Base-by-base conservation (phyloP, 441 rosid genomes). In the Bocquillonia castaneifolia region DNA sequence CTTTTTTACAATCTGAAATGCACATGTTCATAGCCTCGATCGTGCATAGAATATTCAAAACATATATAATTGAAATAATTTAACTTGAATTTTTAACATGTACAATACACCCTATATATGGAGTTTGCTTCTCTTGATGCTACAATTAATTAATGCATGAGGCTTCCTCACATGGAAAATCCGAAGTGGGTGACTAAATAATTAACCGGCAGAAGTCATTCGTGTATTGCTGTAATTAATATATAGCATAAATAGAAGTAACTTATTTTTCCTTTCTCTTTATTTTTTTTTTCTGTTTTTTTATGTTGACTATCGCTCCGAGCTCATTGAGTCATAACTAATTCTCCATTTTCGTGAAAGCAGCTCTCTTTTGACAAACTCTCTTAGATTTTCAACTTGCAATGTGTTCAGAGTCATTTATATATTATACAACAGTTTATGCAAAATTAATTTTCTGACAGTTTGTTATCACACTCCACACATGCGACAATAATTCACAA, bases 131-230 rank as follows among this genome's bases (percentile, higher is more conserved):
- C 22, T 51, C 57, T 22, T 50, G 68, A 51, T 20, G 32, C n/a
- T 12, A 22, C 12, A 29, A 51, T 64, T 22, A 23, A 37, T 65
- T 23, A 18, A n/a, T n/a, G n/a, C n/a, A n/a, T 23, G 18, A 52
- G 68, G 37, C 51, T 58, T 25, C 22, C 4, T 12, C 64, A 22
- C 47, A 72, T 59, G 52, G 14, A 44, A 40, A 71, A 29, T 28
- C 61, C 66, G 32, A 40, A 1, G 57, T 10, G 15, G 48, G 57
- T 26, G 57, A 45, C 20, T 57, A 5, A 18, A 3, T 18, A 12
- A 34, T 4, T 56, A 45, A 56, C 37, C 26, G 26, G 5, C 6
- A 42, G 4, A 29, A 66, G 54, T 55, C 70, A 66, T 57, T 22
- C 3, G 3, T 3, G 0, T 15, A 20, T 20, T 28, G 14, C 3